Conservation (phyloP, 2,329 filamentous ascomycete genomes). For the Hymenoscyphus infarciens region DNA sequence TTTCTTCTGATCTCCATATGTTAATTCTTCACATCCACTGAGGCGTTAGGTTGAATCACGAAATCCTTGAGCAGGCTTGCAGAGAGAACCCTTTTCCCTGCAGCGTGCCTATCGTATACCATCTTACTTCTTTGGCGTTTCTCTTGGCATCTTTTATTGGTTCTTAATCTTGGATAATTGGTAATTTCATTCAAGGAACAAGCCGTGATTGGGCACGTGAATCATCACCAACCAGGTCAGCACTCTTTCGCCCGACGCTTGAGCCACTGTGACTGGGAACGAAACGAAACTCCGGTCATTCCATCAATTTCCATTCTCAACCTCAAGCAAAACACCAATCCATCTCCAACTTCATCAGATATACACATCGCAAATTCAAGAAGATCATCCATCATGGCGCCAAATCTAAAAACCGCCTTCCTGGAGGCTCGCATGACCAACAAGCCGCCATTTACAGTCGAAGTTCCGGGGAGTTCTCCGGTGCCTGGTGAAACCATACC, state of each 20-base stretch:
- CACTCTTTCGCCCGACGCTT: background rate
- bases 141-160: background rate
- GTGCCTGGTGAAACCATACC: conserved; percentile 64
- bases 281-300: background rate
- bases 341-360: background rate
- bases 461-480: conserved; percentile 53
- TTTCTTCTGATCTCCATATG: no score
- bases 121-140: background rate
- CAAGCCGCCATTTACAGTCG: conserved; percentile 57
- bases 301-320: background rate
- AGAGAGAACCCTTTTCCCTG: background rate
- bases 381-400: conserved; percentile 18
- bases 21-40: no score
- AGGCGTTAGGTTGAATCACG: no score
- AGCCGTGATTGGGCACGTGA: background rate
- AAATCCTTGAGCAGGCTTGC: background rate
- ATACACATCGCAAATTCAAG: background rate
- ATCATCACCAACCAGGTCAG: background rate
- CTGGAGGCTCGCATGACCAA: conserved; percentile 21
- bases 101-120: background rate
- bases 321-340: background rate
- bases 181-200: background rate
- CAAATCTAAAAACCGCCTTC: conserved; percentile 13
- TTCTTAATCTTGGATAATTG: background rate
- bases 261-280: background rate